Base-by-base conservation (phyloP, 225 moss, liverwort and hornwort species). In the Marchantia paleacea region DNA sequence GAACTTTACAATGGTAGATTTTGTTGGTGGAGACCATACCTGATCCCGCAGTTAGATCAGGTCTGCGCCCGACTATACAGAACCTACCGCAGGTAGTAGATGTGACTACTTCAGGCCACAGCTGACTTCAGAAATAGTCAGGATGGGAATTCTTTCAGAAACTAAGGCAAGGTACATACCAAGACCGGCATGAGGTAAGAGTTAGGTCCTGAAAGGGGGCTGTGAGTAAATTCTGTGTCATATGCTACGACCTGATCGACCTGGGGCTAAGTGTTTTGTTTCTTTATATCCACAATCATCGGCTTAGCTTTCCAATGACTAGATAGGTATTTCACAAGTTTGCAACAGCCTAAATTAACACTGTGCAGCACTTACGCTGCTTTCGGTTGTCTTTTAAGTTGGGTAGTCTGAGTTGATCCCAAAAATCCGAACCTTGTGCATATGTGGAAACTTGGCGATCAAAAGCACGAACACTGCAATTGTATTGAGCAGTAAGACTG, bases 351-450 rank as follows among this genome's bases (percentile, higher is more conserved):
- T 53, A 60, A 31, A 52, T 57, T 58, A 66, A 78, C 58, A 50
- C 66, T 74, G 50, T 24, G 57, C 81, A 73, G 24, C 54, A 52
- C 22, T 16, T 49, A 25, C 54, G 63, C 57, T 31, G 49, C 58
- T 22, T 52, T 77, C 50, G 57, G 78, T 48, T 49, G 10, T 55
- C 52, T 16, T 73, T 84, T 88, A 97, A 84, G 94, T 90, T 82
- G 92, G 93, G 75, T 97, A 97, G 81, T 97, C 97, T 18, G 97
- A 91, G 83, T 97, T 97, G 83, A 97, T 97, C 82, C 97, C 97
- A 75, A 97, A 94, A 81, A 97, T 93, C 73, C 97, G 92, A 81
- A 97, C 97, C 85, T 69, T 88, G 82, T 97, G 97, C 97, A 97
- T 97, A 68, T 97, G 91, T 16, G 97, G 97, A 68, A 94, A 97